Evolutionary conservation across 1,284 basidiomycete species (phyloP).

Genomic region (Termitomyces sp.): DNA sequence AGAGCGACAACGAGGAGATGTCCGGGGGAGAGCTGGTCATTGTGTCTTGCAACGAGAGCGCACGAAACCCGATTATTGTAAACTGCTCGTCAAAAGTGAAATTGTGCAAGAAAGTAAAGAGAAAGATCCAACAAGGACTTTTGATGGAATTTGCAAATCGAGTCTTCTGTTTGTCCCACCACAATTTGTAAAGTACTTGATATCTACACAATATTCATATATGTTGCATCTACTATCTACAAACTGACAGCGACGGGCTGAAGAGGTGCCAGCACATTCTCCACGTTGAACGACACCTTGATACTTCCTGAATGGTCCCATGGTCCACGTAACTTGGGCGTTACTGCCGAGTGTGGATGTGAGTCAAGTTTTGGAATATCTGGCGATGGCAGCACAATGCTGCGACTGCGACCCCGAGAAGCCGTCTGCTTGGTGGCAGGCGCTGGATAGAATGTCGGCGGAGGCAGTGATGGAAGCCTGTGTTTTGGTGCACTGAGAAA

Average conservation of each 20-base stretch:
- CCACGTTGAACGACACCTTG: constrained; percentile 39
- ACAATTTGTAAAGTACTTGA: constrained; percentile 10
- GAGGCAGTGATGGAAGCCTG: constrained; percentile 50
- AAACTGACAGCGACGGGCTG: constrained; percentile 38
- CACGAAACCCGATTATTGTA: constrained; percentile 18
- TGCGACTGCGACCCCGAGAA: constrained; percentile 21
- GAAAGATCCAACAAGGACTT: constrained; percentile 18
- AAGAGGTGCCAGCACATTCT: constrained; percentile 40
- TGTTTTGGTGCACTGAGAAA: constrained; percentile 44
- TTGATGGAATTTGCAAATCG: constrained; percentile 22
- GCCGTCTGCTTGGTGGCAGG: constrained; percentile 20
- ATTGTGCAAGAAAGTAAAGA: constrained; percentile 17
- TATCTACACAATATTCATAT: neutral
- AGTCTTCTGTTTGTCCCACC: constrained; percentile 22
- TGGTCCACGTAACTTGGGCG: constrained; percentile 39
- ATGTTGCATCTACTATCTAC: constrained; percentile 8
- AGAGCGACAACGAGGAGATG: constrained; percentile 68
- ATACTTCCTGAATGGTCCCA: constrained; percentile 55
- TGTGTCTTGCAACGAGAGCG: constrained; percentile 32
- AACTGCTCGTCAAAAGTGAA: constrained; percentile 11
- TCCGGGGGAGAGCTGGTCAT: constrained; percentile 78
- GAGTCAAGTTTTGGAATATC: constrained; percentile 6
- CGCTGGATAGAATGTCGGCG: constrained; percentile 35
- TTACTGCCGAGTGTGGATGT: neutral
- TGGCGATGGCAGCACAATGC: constrained; percentile 11